These are phyloP conservation scores for Cicer chorassanicum DNA, from an alignment of 306 rosid genomes.

Conservation along the genomic window DNA sequence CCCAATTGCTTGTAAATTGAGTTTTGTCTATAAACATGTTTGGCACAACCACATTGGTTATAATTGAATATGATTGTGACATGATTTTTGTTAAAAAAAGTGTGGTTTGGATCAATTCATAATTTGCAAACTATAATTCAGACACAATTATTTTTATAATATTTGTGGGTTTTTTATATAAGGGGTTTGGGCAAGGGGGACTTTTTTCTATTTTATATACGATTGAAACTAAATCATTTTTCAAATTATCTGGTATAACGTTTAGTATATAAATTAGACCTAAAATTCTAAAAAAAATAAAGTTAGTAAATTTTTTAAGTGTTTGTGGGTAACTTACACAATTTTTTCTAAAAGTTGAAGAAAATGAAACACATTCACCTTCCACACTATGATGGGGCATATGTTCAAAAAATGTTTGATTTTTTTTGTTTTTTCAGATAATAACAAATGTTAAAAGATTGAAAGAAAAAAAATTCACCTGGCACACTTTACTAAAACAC, in stretches of 20 bases:
- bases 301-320: too few relatives aligned
- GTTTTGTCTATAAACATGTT: slow-evolving; percentile 10
- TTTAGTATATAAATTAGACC: background rate
- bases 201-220: background rate
- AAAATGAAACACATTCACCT: too few relatives aligned
- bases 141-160: background rate
- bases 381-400: too few relatives aligned
- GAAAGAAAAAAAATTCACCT: background rate
- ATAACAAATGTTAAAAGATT: background rate
- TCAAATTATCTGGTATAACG: background rate
- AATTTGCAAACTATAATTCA: background rate
- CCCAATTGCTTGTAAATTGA: background rate
- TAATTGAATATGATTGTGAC: background rate
- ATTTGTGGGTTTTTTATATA: background rate
- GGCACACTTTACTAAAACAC: background rate
- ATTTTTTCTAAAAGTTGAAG: too few relatives aligned
- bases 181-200: background rate
- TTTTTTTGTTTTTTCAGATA: too few relatives aligned
- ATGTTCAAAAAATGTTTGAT: too few relatives aligned
- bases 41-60: background rate
- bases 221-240: background rate
- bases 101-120: background rate
- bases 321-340: too few relatives aligned
- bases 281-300: too few relatives aligned
- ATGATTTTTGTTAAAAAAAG: background rate